phyloP scores from a whole-genome alignment of 768 basidiomycete genomes.

The Amanita inopinata region DNA sequence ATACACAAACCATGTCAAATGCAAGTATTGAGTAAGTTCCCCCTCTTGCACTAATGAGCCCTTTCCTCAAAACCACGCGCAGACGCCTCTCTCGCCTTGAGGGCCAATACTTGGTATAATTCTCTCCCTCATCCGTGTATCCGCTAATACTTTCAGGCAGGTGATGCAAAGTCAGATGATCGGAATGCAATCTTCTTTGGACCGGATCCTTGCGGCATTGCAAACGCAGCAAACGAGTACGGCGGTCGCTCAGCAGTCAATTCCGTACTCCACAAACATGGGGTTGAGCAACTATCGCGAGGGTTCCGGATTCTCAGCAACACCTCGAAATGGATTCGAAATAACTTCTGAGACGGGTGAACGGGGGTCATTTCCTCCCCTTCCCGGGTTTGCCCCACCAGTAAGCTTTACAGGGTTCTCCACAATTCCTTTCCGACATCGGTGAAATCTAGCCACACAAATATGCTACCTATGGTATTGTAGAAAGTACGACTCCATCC shows the following conservation, averaged over 20 bases:
- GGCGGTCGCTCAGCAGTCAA: constrained; percentile 24
- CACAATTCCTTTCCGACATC: constrained; percentile 12
- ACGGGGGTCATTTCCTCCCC: constrained; percentile 59
- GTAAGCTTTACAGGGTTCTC: constrained; percentile 32
- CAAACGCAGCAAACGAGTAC: constrained; percentile 30
- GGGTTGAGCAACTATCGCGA: constrained; percentile 20
- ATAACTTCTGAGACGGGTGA: constrained; percentile 22
- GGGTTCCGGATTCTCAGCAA: constrained; percentile 22
- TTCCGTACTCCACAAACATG: constrained; percentile 25
- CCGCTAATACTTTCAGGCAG: constrained; percentile 24
- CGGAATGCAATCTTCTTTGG: constrained; percentile 84
- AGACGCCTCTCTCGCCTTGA: constrained; percentile 80
- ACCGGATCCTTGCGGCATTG: constrained; percentile 68
- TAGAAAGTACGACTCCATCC: constrained; percentile 73
- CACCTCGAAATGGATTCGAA: constrained; percentile 33
- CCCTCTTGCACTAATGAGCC: constrained; percentile 8
- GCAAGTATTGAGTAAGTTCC: constrained; percentile 64
- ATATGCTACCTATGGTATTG: constrained; percentile 85
- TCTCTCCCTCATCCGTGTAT: constrained; percentile 1
- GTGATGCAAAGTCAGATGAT: constrained; percentile 94
- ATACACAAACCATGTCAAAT: constrained; percentile 42
- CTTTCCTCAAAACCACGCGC: constrained; percentile 11
- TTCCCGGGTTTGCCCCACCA: constrained; percentile 88
- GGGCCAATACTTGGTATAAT: constrained; percentile 69
- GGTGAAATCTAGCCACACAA: constrained; percentile 58